Evolutionary conservation across 441 rosid genomes (phyloP).

Genomic region (Brassica balearica): DNA sequence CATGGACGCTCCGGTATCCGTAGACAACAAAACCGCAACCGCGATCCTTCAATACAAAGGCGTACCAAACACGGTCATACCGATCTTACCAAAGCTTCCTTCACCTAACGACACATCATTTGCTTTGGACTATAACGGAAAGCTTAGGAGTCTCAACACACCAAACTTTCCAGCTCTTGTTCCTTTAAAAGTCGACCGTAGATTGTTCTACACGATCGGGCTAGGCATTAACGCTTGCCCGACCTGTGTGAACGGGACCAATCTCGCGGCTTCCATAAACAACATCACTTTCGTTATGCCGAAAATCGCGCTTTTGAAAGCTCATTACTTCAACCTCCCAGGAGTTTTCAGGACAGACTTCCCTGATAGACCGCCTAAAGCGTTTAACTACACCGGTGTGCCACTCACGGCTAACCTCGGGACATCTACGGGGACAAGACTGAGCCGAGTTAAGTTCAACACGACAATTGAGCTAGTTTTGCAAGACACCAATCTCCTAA

Average conservation of each 20-base stretch:
- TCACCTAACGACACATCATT: slow-evolving; percentile 2
- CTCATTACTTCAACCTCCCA: background rate
- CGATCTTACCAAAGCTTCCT: background rate
- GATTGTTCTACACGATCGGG: background rate
- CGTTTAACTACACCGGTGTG: background rate
- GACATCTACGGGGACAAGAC: background rate
- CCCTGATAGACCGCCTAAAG: background rate
- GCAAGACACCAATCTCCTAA: background rate
- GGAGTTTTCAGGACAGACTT: background rate
- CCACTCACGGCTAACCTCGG: slow-evolving; percentile 1
- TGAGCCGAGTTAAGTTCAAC: background rate
- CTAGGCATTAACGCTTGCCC: background rate
- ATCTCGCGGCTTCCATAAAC: background rate
- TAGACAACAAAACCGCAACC: background rate
- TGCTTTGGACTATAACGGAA: background rate
- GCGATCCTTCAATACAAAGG: background rate
- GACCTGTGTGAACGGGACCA: background rate
- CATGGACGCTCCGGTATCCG: background rate
- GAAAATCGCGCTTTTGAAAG: background rate
- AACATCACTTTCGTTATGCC: background rate
- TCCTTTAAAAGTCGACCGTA: background rate
- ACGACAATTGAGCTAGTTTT: background rate
- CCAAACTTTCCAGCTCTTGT: background rate
- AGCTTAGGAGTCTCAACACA: slow-evolving; percentile 1
- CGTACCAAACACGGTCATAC: background rate